Evolutionary conservation across 441 rosid species (phyloP), one percentile per base, ranked within the genome.

Genomic region (Theobroma grandiflorum): DNA sequence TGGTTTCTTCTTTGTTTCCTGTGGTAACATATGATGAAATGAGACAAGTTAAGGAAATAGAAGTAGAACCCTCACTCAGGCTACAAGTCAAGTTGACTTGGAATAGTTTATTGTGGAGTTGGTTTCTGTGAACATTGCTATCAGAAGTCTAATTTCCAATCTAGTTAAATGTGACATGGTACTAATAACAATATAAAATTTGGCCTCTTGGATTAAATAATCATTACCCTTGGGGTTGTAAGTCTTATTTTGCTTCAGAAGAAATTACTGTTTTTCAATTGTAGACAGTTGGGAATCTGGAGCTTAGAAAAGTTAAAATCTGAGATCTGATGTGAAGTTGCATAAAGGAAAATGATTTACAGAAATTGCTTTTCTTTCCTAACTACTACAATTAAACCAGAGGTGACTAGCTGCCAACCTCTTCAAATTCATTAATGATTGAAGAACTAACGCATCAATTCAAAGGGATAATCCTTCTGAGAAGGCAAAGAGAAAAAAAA

Each of bases 21-120:
- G 7, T 8, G 31, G 53, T 33, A 72, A 72, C 61, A 50, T 52
- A 37, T 10, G 63, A 67, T 47, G 38, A 16, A 49, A 37, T 37
- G 33, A 53, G 15, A 53, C 7, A 72, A 18, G 37, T 53, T 35
- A 53, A 20, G 76, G 55, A 10, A 67, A 14, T 14, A 7, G 43
- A 63, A 37, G 31, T 16, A 35, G 49, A 72, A 53, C n/a, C 62
- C 14, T 70, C 2, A 1, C 14, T 70, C 2, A 1, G n/a, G 42
- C 64, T 20, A 12, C 31, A 43, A 20, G 76, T 73, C 64, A 55
- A 73, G 64, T 73, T 73, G 47, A 55, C 26, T n/a, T n/a, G 35
- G 18, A 73, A 73, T 55, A 37, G 20, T 73, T 38, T n/a, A 55
- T 37, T 55, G 14, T 73, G 35, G 26, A 55, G 6, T 38, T 2